These are phyloP conservation scores for Botryotinia calthae DNA, from an alignment of 2,329 filamentous ascomycete species.

Conservation along the genomic window DNA sequence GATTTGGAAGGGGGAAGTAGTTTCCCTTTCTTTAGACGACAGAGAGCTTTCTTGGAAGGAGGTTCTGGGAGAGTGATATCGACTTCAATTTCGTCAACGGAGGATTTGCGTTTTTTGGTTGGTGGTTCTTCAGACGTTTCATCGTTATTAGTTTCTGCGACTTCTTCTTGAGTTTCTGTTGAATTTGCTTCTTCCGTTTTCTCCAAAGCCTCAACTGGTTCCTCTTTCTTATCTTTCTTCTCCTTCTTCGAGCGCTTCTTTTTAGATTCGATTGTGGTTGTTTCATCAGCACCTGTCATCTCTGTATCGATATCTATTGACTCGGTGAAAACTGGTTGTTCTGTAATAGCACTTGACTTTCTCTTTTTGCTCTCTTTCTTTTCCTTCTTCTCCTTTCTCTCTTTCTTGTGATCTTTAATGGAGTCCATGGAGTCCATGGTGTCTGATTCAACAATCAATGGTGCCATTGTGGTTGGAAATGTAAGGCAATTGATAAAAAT, in stretches of 20 bases:
- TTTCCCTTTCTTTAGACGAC: slow-evolving; percentile 84
- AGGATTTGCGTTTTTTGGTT: slow-evolving; percentile 67
- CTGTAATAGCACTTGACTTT: slow-evolving; percentile 24
- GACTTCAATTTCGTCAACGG: slow-evolving; percentile 75
- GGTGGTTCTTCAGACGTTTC: slow-evolving; percentile 26
- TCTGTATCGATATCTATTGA: slow-evolving; percentile 15
- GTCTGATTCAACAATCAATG: slow-evolving; percentile 13
- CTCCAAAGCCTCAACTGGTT: background rate
- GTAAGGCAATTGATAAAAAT: background rate
- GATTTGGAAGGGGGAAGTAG: slow-evolving; percentile 48
- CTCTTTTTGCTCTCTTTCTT: slow-evolving; percentile 26
- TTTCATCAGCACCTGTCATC: background rate
- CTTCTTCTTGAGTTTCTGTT: background rate
- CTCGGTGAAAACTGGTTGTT: slow-evolving; percentile 2
- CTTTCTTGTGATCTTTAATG: background rate
- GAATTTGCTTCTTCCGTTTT: background rate
- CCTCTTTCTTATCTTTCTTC: slow-evolving; percentile 8
- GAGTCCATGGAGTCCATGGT: background rate
- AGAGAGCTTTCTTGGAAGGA: slow-evolving; percentile 88
- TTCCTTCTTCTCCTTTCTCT: slow-evolving; percentile 12
- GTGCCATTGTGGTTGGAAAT: slow-evolving; percentile 7
- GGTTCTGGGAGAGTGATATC: slow-evolving; percentile 88
- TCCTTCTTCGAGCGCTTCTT: slow-evolving; percentile 25
- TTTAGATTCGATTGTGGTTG: slow-evolving; percentile 12
- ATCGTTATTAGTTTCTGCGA: slow-evolving; percentile 13